phyloP scores from a whole-genome alignment of 768 basidiomycete species.

The Leccinum broughii region DNA sequence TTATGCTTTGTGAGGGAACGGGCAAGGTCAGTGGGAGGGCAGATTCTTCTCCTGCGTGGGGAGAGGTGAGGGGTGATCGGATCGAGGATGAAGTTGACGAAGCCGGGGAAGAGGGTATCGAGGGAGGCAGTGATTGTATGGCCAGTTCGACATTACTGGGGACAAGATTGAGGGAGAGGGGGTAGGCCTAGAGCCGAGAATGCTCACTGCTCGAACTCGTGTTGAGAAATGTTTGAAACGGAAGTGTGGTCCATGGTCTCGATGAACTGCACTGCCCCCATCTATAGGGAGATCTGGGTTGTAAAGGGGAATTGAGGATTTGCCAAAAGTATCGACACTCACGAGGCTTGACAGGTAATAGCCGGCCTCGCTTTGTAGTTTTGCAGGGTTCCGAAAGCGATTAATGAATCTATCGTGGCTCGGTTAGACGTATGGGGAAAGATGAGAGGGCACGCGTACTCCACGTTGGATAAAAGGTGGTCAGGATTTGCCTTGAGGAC shows the following conservation, averaged over 20 bases:
- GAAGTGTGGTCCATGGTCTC: conserved; percentile 98
- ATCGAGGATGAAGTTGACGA: conserved; percentile 35
- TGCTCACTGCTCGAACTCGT: conserved; percentile 82
- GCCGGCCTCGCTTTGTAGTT: conserved; percentile 92
- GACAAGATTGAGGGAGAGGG: conserved; percentile 6
- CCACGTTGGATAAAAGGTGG: conserved; percentile 91
- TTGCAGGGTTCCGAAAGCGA: conserved; percentile 86
- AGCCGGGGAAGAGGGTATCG: conserved; percentile 33
- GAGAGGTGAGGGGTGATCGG: conserved; percentile 38
- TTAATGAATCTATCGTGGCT: conserved; percentile 76
- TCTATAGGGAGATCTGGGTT: conserved; percentile 45
- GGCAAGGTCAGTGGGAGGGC: conserved; percentile 76
- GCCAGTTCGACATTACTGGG: conserved; percentile 59
- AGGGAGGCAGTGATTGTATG: conserved; percentile 47
- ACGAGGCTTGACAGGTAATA: conserved; percentile 97
- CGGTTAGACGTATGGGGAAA: neutral
- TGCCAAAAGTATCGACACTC: conserved; percentile 25
- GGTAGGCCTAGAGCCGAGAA: conserved; percentile 1
- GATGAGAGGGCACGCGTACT: conserved; percentile 50
- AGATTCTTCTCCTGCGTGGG: conserved; percentile 85
- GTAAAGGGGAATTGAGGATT: conserved; percentile 5
- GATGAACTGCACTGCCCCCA: conserved; percentile 96
- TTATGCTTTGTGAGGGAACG: conserved; percentile 34
- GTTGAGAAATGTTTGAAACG: conserved; percentile 89
- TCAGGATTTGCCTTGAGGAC: conserved; percentile 94